Base-by-base conservation (phyloP, 164 flowering plant species). In the Dillenia suffruticosa region DNA sequence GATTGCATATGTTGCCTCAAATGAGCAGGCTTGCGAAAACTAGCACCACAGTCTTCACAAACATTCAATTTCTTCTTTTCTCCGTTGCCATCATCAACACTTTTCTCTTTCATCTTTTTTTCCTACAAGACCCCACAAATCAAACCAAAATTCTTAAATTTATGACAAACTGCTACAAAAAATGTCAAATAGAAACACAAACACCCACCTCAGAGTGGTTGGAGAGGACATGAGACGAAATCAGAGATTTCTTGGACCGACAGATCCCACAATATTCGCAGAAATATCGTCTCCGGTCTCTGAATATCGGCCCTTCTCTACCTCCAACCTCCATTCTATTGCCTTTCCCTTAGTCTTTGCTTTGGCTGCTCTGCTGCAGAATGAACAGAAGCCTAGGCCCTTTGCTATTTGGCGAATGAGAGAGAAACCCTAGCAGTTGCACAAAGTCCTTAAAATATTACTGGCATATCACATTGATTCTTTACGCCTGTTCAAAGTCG, bases 1-100 rank as follows among this genome's bases (percentile, higher is more conserved):
- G 88, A 72, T 68, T 74, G 86, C 88, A 87, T 85, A 62, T 93
- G 98, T 63, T 93, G 96, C 68, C 76, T 82, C 74, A 92, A 74
- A 68, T 92, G 70, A 40, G 98, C 96, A 10, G 90, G 97, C 65
- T 93, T 93, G 22, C 63, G 66, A 24, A 93, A 93, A 61, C 70
- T 77, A 0, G 74, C 81, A 52, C 98, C 94, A 61, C 97, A 90
- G 47, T 85, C 87, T 16, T 70, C 77, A 63, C 98, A 93, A 19
- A 72, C 77, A 69, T 82, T 74, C 9, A 72, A 58, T 19, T 19
- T 19, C 12, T 48, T 66, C 26, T 67, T 52, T 13, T 11, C 53
- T 58, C 71, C 55, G 13, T 17, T 68, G 15, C 52, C 72, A 0
- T 44, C 76, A 19, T 51, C 62, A 15, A 8, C 63, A n/a, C 19